Conservation (phyloP, 2,329 filamentous ascomycete genomes). For the Aspergillus carbonarius region DNA sequence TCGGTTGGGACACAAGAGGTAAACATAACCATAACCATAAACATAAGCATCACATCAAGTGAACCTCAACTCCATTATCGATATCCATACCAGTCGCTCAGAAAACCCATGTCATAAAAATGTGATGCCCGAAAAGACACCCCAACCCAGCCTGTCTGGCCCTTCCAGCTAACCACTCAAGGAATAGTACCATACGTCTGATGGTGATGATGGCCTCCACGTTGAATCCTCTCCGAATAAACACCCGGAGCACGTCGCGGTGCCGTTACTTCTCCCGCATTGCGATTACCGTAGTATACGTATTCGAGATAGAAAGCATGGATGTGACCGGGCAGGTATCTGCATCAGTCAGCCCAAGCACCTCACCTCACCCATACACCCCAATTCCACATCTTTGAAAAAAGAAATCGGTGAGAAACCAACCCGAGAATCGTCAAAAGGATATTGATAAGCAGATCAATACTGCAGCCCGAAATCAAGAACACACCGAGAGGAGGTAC, state of each 20-base stretch:
- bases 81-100: not conserved
- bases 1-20: no score
- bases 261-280: slow-evolving; percentile 19
- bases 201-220: slow-evolving; percentile 29
- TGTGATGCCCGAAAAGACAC: no score
- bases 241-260: slow-evolving; percentile 36
- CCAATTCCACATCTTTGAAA: no score
- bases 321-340: slow-evolving; percentile 75
- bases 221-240: slow-evolving; percentile 42
- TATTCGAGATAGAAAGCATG: slow-evolving; percentile 82
- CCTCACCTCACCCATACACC: no score
- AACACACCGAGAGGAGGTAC: slow-evolving; percentile 67
- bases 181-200: slow-evolving; percentile 28
- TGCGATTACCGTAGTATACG: slow-evolving; percentile 71
- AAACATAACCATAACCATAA: no score
- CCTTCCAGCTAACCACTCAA: slow-evolving; percentile 1
- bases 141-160: no score
- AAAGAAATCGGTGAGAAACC: no score
- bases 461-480: slow-evolving; percentile 63
- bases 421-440: slow-evolving; percentile 65
- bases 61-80: not conserved
- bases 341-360: slow-evolving; percentile 23
- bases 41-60: no score
- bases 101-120: not conserved
- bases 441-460: slow-evolving; percentile 66